Evolutionary conservation across 2,329 filamentous ascomycete genomes (phyloP), one percentile per base, ranked within the genome.

Genomic region (Stylonectria norvegica): DNA sequence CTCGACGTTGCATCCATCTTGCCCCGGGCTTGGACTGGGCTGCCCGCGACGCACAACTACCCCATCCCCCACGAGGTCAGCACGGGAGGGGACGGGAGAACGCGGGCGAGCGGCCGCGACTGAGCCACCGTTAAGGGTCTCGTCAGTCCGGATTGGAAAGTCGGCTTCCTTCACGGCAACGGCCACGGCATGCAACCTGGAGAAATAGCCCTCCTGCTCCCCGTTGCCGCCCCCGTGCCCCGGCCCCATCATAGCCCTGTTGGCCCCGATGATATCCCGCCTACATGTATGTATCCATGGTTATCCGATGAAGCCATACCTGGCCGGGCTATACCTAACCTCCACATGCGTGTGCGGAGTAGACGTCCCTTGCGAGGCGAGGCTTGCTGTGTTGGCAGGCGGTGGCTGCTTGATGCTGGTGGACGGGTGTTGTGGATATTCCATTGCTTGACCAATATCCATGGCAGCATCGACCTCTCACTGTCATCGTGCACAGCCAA

Each of bases 21-120:
- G n/a, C n/a, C n/a, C 15, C 15, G 22, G 22, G 22, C 7, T 30
- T 30, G 9, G 27, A 30, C n/a, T n/a, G n/a, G 27, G 22, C 12
- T 42, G 35, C 38, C 40, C 35, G 34, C 33, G 28, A 40, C 31
- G 36, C 47, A 51, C 38, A 43, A 44, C 52, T 57, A 53, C 51
- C 51, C 53, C 51, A 55, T 53, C 49, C 50, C 53, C 52, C 53
- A 45, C 53, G 52, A 52, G 43, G 41, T 45, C 42, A 52, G 49
- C 54, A 57, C 52, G 54, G 54, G 52, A 53, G 44, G 45, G 34
- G 34, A 52, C 44, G 50, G 52, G 41, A 57, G 22, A 51, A 45
- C 39, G 53, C 53, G 53, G 54, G 50, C 45, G 50, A 57, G 48
- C 54, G 54, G 54, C 44, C 38, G 43, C 48, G 44, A 36, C n/a